phyloP scores from a whole-genome alignment of 2,329 filamentous ascomycete species.

The Ophiocordyceps camponoti-saundersi region DNA sequence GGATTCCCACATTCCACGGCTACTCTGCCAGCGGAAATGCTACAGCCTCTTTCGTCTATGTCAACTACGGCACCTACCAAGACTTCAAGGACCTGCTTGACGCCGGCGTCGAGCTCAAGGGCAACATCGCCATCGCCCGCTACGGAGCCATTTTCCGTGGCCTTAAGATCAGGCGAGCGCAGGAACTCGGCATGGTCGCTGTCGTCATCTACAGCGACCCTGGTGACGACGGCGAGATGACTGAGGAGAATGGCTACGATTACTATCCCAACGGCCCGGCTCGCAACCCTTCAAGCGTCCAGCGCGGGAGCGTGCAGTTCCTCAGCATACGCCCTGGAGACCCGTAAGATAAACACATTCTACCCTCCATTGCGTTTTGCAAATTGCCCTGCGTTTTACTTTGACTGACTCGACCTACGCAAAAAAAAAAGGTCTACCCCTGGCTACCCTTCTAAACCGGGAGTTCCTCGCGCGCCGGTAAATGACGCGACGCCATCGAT shows the following conservation, averaged over 20 bases:
- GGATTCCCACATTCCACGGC: constrained; percentile 83
- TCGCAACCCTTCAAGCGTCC: constrained; percentile 73
- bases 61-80: constrained; percentile 75
- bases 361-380: neutral
- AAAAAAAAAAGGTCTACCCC: constrained; percentile 50
- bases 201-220: constrained; percentile 74
- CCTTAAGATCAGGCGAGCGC: constrained; percentile 80
- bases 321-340: constrained; percentile 54
- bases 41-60: constrained; percentile 71
- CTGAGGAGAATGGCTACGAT: constrained; percentile 63
- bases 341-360: constrained; percentile 27
- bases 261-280: constrained; percentile 76
- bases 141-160: constrained; percentile 82
- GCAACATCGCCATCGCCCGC: constrained; percentile 74
- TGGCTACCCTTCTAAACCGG: constrained; percentile 84
- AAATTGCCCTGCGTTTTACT: too few species aligned
- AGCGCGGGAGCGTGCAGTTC: constrained; percentile 75
- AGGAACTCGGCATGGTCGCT: constrained; percentile 82
- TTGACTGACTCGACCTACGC: neutral
- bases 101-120: constrained; percentile 58
- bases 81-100: constrained; percentile 71
- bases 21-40: constrained; percentile 90
- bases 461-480: constrained; percentile 57
- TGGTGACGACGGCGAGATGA: constrained; percentile 70
- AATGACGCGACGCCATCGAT: constrained; percentile 62